Evolutionary conservation across 2,329 filamentous ascomycete genomes (phyloP).

Genomic region (Fusarium buharicum): DNA sequence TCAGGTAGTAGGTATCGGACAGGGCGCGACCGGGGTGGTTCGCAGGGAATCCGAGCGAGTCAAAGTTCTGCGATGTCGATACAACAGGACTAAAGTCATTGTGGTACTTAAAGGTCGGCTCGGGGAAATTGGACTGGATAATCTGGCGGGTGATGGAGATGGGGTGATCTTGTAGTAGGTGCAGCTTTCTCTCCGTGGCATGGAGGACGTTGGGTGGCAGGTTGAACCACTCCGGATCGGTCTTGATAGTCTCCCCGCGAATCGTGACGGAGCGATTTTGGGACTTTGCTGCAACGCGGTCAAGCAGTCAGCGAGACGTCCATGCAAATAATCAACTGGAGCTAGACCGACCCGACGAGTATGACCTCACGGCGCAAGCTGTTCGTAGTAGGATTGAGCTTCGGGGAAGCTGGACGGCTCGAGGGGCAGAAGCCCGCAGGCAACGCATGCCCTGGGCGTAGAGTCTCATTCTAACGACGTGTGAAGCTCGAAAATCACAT

Average conservation of each 20-base stretch:
- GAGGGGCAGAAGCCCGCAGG: slow-evolving; percentile 44
- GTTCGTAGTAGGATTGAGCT: slow-evolving; percentile 39
- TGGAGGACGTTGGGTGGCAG: slow-evolving; percentile 78
- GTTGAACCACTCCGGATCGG: slow-evolving; percentile 84
- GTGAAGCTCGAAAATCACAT: slow-evolving; percentile 36
- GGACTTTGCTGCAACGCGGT: slow-evolving; percentile 37
- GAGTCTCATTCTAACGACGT: slow-evolving; percentile 39
- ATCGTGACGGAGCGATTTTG: slow-evolving; percentile 59
- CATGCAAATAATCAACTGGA: slow-evolving; percentile 20
- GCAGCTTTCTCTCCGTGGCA: slow-evolving; percentile 80
- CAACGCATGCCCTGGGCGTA: slow-evolving; percentile 43
- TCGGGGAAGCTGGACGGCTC: slow-evolving; percentile 38
- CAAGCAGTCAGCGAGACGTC: slow-evolving; percentile 38
- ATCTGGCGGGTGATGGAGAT: slow-evolving; percentile 90
- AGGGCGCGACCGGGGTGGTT: slow-evolving; percentile 89
- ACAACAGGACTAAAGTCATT: slow-evolving; percentile 86
- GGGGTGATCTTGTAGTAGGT: slow-evolving; percentile 90
- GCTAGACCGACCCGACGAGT: slow-evolving; percentile 44
- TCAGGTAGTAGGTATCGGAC: slow-evolving; percentile 97
- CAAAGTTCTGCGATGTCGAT: slow-evolving; percentile 88
- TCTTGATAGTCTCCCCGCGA: slow-evolving; percentile 65
- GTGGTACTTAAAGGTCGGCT: slow-evolving; percentile 77
- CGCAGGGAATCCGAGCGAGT: slow-evolving; percentile 89
- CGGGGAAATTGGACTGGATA: slow-evolving; percentile 88
- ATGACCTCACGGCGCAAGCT: slow-evolving; percentile 39